Evolutionary conservation across 192 early-diverging fungal genomes (phyloP), one percentile per base, ranked within the genome.

Genomic region (Rhizophagus clarus): DNA sequence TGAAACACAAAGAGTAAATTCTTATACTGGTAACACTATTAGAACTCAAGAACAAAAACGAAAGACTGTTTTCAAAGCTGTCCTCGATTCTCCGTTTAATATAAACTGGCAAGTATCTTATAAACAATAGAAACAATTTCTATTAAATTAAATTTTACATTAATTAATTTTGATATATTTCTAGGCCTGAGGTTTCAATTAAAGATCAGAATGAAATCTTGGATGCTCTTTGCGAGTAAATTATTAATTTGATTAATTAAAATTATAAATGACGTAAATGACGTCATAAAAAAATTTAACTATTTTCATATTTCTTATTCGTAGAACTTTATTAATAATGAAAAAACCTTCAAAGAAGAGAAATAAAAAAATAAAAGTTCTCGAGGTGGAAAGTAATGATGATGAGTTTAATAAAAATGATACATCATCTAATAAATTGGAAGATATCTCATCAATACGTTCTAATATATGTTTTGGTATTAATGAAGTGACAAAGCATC

Each of bases 21-120:
- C 66, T 2, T 49, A 71, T 71, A 79, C 68, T 32, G 77, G 49
- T 24, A 32, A 11, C 4, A 42, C 67, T 15, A 31, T 71, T 34
- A 68, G 77, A 17, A 6, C 14, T 0, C 3, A 32, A 34, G 77
- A 79, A 29, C 5, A 61, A 61, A 66, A 79, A 62, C 67, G 51
- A 29, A 69, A 71, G 28, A 71, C 31, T 26, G 68, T 79, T 26
- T 79, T 79, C 31, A 79, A 79, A 34, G 31, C 77, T 29, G 77
- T 79, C 12, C 61, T 79, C 8, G 68, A 79, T 47, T 79, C 77
- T 4, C 77, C 77, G 0, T 79, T 60, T 61, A 69, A 29, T 26
- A 49, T 79, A 71, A 60, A 32, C 2, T 79, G 77, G 77, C 6
- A 63, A 63, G 56, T 76, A 32, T 60, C n/a, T 0, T 40, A 45